Base-by-base conservation (phyloP, 306 rosid species). In the Citrullus amarus region DNA sequence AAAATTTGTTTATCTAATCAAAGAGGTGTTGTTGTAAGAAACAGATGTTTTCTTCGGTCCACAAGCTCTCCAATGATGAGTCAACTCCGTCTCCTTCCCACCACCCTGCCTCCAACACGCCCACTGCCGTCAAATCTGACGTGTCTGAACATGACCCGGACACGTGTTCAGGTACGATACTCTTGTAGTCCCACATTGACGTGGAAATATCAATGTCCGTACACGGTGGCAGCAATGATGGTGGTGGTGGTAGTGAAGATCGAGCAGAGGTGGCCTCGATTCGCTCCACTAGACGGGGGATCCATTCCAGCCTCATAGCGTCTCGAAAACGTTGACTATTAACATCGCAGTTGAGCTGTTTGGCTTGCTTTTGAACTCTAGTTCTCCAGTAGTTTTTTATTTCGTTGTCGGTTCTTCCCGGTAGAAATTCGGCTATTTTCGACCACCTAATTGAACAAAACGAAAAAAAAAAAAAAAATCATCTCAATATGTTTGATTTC, bases 381-480 rank as follows among this genome's bases (percentile, higher is more conserved):
- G 78, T 82, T 59, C 84, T 68, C 84, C 84, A 77, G 6, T 77
- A 82, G 4, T 82, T 82, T 71, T 82, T 82, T 1, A 82, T 77
- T 51, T 82, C 78, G 20, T 82, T 82, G 9, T 82, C 84, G 0
- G 84, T 82, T 50, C 84, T 82, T 8, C 81, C 81, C 0, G 54
- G 72, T 6, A 82, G 32, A 32, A 13, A 70, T 48, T 70, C 65
- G 0, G 81, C 84, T 22, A 82, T 81, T 65, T 81, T 81, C 2
- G 84, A 77, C 84, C 84, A 81, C 54, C 81, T 81, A n/a, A 28
- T 7, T 3, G 4, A 7, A 59, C 15, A 75, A 6, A 56, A 4
- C 9, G 22, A 32, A 2, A 32, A 32, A 16, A 30, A 15, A 4
- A 15, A 55, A 3, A 1, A 34, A 51, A 0, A 5, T 9, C 10